Percentiles rank a stretch among this genome's conserved stretches.
These are phyloP conservation scores for Ramaria rubella DNA, from an alignment of 768 basidiomycete species.

Conservation along the genomic window DNA sequence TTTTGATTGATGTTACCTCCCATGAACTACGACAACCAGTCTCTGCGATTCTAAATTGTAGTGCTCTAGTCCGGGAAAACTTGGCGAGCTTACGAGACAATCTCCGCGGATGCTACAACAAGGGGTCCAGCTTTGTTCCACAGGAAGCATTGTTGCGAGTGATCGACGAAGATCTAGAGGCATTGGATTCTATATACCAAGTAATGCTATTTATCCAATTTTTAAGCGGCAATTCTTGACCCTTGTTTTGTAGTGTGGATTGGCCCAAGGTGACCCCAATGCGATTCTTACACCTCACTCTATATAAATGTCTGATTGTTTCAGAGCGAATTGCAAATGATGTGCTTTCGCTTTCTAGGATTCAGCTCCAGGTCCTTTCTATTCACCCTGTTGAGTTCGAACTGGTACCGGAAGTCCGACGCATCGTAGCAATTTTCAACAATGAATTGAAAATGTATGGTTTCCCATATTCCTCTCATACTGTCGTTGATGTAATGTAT, in stretches of 20 bases:
- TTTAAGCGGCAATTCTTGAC: background rate
- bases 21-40: constrained; percentile 24
- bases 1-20: constrained; percentile 34
- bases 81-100: constrained; percentile 22
- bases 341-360: constrained; percentile 32
- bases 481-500: background rate
- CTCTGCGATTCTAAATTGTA: constrained; percentile 27
- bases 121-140: constrained; percentile 9
- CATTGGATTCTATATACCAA: constrained; percentile 31
- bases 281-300: background rate
- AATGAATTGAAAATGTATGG: constrained; percentile 29
- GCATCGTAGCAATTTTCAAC: constrained; percentile 30
- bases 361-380: constrained; percentile 28
- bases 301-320: background rate
- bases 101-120: constrained; percentile 7
- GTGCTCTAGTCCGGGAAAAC: constrained; percentile 27
- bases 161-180: constrained; percentile 25
- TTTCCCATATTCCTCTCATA: background rate
- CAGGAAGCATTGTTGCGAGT: constrained; percentile 8
- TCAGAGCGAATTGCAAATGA: constrained; percentile 33
- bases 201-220: background rate
- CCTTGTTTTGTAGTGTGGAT: constrained; percentile 21
- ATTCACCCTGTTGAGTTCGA: constrained; percentile 18
- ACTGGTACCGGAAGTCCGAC: constrained; percentile 23
- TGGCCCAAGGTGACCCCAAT: constrained; percentile 20